These are phyloP conservation scores for Wickerhamiella slavikovae DNA, from an alignment of 805 yeast species.

Conservation along the genomic window DNA sequence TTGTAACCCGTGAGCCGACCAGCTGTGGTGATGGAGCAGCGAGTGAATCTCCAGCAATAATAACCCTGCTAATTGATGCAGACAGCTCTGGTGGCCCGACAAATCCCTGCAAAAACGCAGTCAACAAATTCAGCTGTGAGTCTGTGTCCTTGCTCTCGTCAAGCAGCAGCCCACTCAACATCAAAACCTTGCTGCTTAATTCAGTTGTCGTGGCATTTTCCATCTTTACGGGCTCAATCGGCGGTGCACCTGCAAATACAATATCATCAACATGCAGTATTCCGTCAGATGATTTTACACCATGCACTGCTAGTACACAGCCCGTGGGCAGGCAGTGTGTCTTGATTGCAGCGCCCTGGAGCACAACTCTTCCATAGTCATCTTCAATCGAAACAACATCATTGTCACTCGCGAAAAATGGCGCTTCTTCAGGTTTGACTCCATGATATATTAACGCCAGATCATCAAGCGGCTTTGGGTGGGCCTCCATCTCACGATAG, in stretches of 20 bases:
- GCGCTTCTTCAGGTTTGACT: constrained; percentile 13
- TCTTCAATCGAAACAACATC: constrained; percentile 68
- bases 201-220: background rate
- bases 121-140: constrained; percentile 26
- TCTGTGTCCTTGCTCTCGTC: constrained; percentile 22
- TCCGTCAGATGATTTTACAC: constrained; percentile 71
- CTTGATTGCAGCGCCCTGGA: constrained; percentile 38
- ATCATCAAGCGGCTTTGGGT: constrained; percentile 70
- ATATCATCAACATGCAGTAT: constrained; percentile 68
- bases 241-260: constrained; percentile 40
- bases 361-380: constrained; percentile 68
- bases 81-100: constrained; percentile 21
- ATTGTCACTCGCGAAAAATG: constrained; percentile 17
- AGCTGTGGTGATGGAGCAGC: constrained; percentile 11
- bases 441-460: constrained; percentile 26
- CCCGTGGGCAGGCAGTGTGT: constrained; percentile 53
- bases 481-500: constrained; percentile 62
- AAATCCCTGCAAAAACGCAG: constrained; percentile 55
- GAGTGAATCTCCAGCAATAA: constrained; percentile 59
- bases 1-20: constrained; percentile 13
- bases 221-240: background rate
- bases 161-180: constrained; percentile 59
- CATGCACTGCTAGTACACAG: constrained; percentile 64
- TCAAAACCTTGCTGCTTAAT: constrained; percentile 27
- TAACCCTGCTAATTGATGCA: constrained; percentile 25